Evolutionary conservation across 73 alveolate species (phyloP), one percentile per base, ranked within the genome.

Genomic region (Paramecium pentaurelia): DNA sequence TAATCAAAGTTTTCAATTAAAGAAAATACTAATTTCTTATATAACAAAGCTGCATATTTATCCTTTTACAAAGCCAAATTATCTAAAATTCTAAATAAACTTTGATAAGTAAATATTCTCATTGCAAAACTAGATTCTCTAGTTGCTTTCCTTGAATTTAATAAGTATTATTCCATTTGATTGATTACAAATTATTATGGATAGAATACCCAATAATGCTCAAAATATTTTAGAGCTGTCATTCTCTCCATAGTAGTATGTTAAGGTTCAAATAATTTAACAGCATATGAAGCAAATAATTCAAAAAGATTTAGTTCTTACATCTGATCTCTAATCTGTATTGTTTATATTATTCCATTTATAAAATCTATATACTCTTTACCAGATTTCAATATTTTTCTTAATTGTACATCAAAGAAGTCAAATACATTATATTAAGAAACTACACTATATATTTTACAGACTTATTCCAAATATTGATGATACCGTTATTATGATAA

Each of bases 161-260:
- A 27, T 8, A 80, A 42, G 16, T 80, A 80, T 25, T 28, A 12
- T 22, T 80, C 91, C 30, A 80, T 42, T 25, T 42, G n/a, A 20
- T 22, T 42, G 14, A 14, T 8, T 4, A 32, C 77, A 80, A 80
- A 80, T 80, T 42, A 8, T 25, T 80, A 14, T n/a, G 91, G 91
- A 45, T 45, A 80, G 25, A 12, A 45, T 20, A 77, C 45, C 90
- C 90, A 77, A 77, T 77, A 77, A 40, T 77, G 90, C 11, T 80
- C 91, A 45, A 80, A 80, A 45, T 80, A 80, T 80, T 80, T 80
- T 0, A 80, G 73, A 45, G 91, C 91, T 18, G 77, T 20, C 91
- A 80, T 80, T 77, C 40, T 77, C 20, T 80, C 91, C 22, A 45
- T 25, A 3, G 9, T 22, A 28, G 91, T 6, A 44, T 47, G 91